phyloP scores from a whole-genome alignment of 1,139 yeast species.

The Scheffersomyces illinoinensis region DNA sequence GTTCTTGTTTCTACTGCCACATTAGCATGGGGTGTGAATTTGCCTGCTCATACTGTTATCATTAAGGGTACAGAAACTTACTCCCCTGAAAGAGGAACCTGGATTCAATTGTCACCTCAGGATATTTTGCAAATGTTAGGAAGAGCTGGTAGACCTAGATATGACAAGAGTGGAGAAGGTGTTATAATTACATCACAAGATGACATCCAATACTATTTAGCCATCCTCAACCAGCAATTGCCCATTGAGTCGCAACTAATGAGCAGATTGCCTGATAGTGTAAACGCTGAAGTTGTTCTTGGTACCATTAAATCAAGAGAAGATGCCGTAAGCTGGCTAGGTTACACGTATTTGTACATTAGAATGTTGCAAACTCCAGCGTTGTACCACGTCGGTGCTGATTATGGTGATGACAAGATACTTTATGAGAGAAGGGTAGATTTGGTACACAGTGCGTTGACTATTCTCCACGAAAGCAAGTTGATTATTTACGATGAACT shows the following conservation, averaged over 20 bases:
- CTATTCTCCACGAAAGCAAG: conserved; percentile 52
- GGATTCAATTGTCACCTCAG: conserved; percentile 91
- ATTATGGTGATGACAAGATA: conserved; percentile 52
- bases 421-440: conserved; percentile 60
- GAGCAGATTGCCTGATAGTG: conserved; percentile 64
- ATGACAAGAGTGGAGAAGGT: conserved; percentile 92
- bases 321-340: conserved; percentile 80
- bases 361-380: conserved; percentile 77
- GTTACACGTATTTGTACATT: conserved; percentile 75
- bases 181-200: conserved; percentile 85
- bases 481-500: conserved; percentile 59
- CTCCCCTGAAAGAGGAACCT: conserved; percentile 84
- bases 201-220: conserved; percentile 85
- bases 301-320: conserved; percentile 63
- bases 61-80: conserved; percentile 95
- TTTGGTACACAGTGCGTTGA: conserved; percentile 74
- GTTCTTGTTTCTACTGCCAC: conserved; percentile 94
- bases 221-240: conserved; percentile 82
- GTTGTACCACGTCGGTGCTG: conserved; percentile 74
- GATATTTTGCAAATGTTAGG: conserved; percentile 96
- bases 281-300: conserved; percentile 85
- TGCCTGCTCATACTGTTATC: conserved; percentile 95
- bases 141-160: conserved; percentile 96
- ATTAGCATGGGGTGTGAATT: conserved; percentile 97
- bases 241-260: conserved; percentile 91